Conservation (phyloP, 768 basidiomycete species). For the Amylocystis lapponica region DNA sequence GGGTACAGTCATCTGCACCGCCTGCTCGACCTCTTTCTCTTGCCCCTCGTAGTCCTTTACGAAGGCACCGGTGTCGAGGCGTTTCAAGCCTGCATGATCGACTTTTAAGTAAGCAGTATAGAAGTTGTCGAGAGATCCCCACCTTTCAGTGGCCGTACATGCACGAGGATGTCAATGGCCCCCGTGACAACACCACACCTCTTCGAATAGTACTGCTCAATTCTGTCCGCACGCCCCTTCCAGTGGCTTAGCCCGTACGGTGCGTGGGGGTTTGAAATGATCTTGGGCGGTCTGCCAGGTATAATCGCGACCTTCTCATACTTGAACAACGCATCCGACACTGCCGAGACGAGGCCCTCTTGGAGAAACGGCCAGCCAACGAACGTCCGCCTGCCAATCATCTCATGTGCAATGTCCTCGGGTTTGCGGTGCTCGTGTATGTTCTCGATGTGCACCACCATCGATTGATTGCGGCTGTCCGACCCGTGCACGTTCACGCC, state of each 20-base stretch:
- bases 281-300: slow-evolving; percentile 44
- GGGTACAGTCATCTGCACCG: slow-evolving; percentile 79
- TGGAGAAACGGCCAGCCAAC: slow-evolving; percentile 93
- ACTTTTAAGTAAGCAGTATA: too few relatives aligned
- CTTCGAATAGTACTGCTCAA: slow-evolving; percentile 86
- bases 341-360: slow-evolving; percentile 81
- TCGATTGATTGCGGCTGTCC: slow-evolving; percentile 89
- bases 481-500: slow-evolving; percentile 90
- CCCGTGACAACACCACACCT: slow-evolving; percentile 83
- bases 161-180: slow-evolving; percentile 70
- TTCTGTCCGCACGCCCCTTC: slow-evolving; percentile 76
- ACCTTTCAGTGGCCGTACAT: slow-evolving; percentile 92
- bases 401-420: slow-evolving; percentile 66
- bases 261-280: slow-evolving; percentile 69
- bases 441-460: slow-evolving; percentile 83
- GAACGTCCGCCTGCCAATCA: slow-evolving; percentile 76
- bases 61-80: slow-evolving; percentile 83
- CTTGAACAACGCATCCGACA: slow-evolving; percentile 83
- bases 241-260: slow-evolving; percentile 64
- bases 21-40: slow-evolving; percentile 80
- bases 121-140: too few relatives aligned
- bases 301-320: slow-evolving; percentile 68
- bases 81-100: slow-evolving; percentile 79
- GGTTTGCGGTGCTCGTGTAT: slow-evolving; percentile 60
- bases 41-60: slow-evolving; percentile 89